These are phyloP conservation scores for Kwoniella sp. DNA, from an alignment of 768 basidiomycete species.

Conservation along the genomic window DNA sequence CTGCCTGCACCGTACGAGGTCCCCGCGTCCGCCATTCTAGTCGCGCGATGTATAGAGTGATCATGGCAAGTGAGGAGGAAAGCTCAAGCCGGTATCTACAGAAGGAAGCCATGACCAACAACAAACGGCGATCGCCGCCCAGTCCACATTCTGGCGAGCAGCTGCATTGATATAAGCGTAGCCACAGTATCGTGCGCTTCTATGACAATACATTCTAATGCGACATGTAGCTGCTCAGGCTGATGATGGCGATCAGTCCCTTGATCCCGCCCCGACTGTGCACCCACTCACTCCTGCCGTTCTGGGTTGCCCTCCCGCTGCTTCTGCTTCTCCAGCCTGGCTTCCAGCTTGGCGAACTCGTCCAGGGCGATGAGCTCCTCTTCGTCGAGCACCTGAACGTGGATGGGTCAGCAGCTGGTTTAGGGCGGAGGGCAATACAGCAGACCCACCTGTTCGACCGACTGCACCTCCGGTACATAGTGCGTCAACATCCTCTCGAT, in stretches of 20 bases:
- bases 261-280: too few species aligned
- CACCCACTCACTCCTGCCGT: constrained; percentile 36
- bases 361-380: constrained; percentile 81
- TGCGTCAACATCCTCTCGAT: constrained; percentile 99
- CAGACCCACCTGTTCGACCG: constrained; percentile 49
- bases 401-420: neutral
- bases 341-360: constrained; percentile 65
- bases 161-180: too few species aligned
- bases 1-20: too few species aligned
- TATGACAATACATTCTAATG: neutral
- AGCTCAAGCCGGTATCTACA: too few species aligned
- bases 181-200: neutral
- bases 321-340: constrained; percentile 32
- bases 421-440: neutral
- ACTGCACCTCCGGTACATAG: constrained; percentile 68
- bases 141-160: too few species aligned
- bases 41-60: too few species aligned
- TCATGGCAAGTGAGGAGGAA: too few species aligned
- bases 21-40: too few species aligned
- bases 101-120: too few species aligned
- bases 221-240: too few species aligned
- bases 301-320: constrained; percentile 3
- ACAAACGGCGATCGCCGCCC: too few species aligned
- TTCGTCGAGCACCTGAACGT: constrained; percentile 71
- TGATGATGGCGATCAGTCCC: neutral